Evolutionary conservation across 768 basidiomycete genomes (phyloP).

Genomic region (Collybia sordida): DNA sequence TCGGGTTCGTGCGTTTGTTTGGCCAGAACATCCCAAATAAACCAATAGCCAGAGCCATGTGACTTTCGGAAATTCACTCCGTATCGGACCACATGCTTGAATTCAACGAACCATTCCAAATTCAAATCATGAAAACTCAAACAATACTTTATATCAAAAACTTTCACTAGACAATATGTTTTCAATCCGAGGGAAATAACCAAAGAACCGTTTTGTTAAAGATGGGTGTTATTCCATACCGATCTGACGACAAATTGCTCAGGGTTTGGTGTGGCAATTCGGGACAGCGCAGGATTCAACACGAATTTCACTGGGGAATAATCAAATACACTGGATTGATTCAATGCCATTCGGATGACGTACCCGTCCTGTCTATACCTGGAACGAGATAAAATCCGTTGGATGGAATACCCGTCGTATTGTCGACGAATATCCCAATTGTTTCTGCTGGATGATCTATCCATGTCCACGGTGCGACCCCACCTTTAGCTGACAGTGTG

Average conservation of each 20-base stretch:
- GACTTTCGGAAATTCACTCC: too few relatives aligned
- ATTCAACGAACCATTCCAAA: too few relatives aligned
- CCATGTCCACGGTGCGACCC: constrained; percentile 60
- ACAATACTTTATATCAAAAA: too few relatives aligned
- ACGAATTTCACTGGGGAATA: constrained; percentile 37
- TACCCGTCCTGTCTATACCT: constrained; percentile 49
- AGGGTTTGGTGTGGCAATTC: constrained; percentile 33
- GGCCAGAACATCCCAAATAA: too few relatives aligned
- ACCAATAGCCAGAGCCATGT: too few relatives aligned
- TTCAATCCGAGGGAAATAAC: not conserved
- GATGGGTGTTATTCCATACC: constrained; percentile 53
- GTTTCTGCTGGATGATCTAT: constrained; percentile 58
- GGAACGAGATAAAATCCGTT: constrained; percentile 62
- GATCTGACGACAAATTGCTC: constrained; percentile 50
- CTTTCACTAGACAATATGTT: not conserved
- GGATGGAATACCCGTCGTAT: constrained; percentile 34
- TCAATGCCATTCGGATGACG: constrained; percentile 12
- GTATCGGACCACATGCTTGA: too few relatives aligned
- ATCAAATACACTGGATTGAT: not conserved
- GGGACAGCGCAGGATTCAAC: constrained; percentile 37
- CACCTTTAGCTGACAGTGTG: constrained; percentile 50
- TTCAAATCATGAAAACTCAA: too few relatives aligned
- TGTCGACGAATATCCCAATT: constrained; percentile 51
- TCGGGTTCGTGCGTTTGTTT: too few relatives aligned
- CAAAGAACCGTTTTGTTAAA: constrained; percentile 9